phyloP scores from a whole-genome alignment of 2,329 filamentous ascomycete genomes.

The Penicillium fuscoglaucum region DNA sequence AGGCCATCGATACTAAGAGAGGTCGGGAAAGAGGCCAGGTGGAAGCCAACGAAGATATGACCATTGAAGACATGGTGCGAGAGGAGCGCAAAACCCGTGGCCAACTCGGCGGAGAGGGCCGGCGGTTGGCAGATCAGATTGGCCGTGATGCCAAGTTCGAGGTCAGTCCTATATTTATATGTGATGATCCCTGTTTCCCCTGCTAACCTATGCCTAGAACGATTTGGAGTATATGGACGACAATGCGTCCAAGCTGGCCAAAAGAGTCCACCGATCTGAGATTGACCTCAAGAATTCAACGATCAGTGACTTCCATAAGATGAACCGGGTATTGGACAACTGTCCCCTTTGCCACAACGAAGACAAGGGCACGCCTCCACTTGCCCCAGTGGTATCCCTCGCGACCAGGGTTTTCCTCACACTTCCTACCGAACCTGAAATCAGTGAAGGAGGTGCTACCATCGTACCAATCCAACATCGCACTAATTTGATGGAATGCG shows the following conservation, averaged over 20 bases:
- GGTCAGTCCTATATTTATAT: conserved; percentile 39
- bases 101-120: conserved; percentile 74
- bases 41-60: conserved; percentile 93
- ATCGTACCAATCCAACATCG: conserved; percentile 88
- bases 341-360: conserved; percentile 94
- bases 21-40: conserved; percentile 82
- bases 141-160: conserved; percentile 90
- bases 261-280: conserved; percentile 82
- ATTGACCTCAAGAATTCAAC: conserved; percentile 84
- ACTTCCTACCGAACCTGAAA: conserved; percentile 82
- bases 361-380: conserved; percentile 71
- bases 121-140: conserved; percentile 85
- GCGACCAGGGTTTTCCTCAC: conserved; percentile 86
- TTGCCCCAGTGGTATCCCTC: conserved; percentile 82
- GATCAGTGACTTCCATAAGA: conserved; percentile 84
- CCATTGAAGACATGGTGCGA: conserved; percentile 92
- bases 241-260: conserved; percentile 86
- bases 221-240: conserved; percentile 98
- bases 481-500: conserved; percentile 90
- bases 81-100: conserved; percentile 85
- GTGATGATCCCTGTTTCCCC: not conserved
- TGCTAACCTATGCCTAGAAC: conserved; percentile 48
- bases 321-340: conserved; percentile 79
- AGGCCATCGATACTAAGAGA: conserved; percentile 72
- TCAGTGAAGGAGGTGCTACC: conserved; percentile 78